Conservation (phyloP, 257 asterid species). For the Buddleja alternifolia region DNA sequence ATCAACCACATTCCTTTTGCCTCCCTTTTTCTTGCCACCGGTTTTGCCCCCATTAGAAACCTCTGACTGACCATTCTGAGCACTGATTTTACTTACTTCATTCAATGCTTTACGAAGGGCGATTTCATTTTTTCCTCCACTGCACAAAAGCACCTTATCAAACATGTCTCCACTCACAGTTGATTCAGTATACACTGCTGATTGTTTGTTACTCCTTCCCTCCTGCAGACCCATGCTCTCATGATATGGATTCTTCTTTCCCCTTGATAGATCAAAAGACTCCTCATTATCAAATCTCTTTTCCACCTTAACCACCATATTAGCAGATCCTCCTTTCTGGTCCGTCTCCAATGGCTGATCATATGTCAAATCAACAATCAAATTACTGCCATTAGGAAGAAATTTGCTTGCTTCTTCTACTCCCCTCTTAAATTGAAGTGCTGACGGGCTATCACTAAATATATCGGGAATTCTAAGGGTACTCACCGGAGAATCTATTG, state of each 20-base stretch:
- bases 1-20: conserved; percentile 32
- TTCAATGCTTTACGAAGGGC: conserved; percentile 62
- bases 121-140: conserved; percentile 55
- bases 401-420: conserved; percentile 62
- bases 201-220: conserved; percentile 60
- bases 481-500: conserved; percentile 54
- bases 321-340: conserved; percentile 22
- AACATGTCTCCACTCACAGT: conserved; percentile 54
- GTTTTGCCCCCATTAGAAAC: conserved; percentile 45
- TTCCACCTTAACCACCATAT: conserved; percentile 33
- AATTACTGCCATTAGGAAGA: conserved; percentile 44
- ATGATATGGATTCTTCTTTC: conserved; percentile 54
- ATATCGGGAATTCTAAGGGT: conserved; percentile 47
- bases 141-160: conserved; percentile 64
- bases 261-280: conserved; percentile 41
- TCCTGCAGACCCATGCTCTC: conserved; percentile 37
- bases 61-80: conserved; percentile 33
- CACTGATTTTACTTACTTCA: conserved; percentile 38
- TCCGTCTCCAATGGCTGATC: conserved; percentile 30
- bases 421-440: conserved; percentile 60
- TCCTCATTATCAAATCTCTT: conserved; percentile 22
- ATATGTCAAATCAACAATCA: conserved; percentile 32
- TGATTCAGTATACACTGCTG: conserved; percentile 56
- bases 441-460: conserved; percentile 48
- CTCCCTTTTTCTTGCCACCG: conserved; percentile 43